A percentile compares a stretch with the other conserved stretches of the same genome.
phyloP scores from a whole-genome alignment of 2,329 filamentous ascomycete genomes.

The Diplodia mutila region DNA sequence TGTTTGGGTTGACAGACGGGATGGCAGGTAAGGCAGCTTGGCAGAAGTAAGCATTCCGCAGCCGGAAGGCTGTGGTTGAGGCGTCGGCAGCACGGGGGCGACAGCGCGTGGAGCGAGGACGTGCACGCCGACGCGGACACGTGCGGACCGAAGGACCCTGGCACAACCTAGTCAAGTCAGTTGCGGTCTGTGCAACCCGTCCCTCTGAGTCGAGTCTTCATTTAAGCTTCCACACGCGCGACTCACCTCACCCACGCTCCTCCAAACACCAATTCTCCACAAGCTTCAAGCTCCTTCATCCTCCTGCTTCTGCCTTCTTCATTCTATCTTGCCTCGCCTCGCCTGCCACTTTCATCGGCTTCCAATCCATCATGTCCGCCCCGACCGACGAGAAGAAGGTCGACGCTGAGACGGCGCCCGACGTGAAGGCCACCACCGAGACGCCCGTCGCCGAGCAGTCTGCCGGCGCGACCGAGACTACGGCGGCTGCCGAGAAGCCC shows the following conservation, averaged over 20 bases:
- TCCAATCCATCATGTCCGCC: neutral
- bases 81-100: slow-evolving; percentile 2
- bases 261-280: neutral
- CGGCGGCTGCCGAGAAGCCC: neutral
- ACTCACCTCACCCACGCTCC: slow-evolving; percentile 19
- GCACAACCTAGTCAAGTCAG: slow-evolving; percentile 2
- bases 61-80: neutral
- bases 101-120: neutral
- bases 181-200: neutral
- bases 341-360: neutral
- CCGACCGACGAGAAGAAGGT: slow-evolving; percentile 11
- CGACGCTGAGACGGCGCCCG: slow-evolving; percentile 4
- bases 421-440: neutral
- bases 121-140: no score
- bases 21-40: neutral
- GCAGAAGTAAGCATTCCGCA: neutral
- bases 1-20: neutral
- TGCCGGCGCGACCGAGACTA: neutral
- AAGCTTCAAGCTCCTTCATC: neutral
- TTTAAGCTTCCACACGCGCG: slow-evolving; percentile 16
- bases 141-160: neutral
- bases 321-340: neutral
- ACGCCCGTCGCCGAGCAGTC: neutral
- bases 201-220: slow-evolving; percentile 5
- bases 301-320: neutral